phyloP scores from a whole-genome alignment of 1,139 yeast species.

The Kurtzmaniella quercitrusa region DNA sequence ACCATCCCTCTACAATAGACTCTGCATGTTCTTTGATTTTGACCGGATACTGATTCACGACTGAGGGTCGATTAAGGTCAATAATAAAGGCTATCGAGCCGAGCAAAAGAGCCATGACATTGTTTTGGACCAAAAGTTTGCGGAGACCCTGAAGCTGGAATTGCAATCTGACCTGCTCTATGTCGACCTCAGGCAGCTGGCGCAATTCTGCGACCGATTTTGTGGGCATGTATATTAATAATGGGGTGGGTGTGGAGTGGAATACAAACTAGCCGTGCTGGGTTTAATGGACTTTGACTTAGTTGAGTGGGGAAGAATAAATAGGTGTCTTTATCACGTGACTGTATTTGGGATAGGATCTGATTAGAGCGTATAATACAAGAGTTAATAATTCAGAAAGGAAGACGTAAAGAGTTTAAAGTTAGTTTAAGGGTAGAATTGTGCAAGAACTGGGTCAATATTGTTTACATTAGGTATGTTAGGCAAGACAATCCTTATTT shows the following conservation, averaged over 20 bases:
- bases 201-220: constrained; percentile 1
- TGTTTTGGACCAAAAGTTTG: constrained; percentile 25
- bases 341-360: too few species aligned
- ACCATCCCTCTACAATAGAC: constrained; percentile 29
- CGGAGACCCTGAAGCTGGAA: constrained; percentile 30
- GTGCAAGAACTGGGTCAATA: too few species aligned
- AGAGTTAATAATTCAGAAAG: too few species aligned
- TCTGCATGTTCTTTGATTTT: not conserved
- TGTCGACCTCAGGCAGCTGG: constrained; percentile 24
- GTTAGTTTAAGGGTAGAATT: too few species aligned
- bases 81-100: constrained; percentile 23
- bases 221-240: constrained; percentile 1
- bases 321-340: too few species aligned
- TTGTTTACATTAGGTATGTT: too few species aligned
- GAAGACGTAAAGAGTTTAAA: too few species aligned
- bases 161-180: constrained; percentile 44
- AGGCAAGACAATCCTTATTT: too few species aligned
- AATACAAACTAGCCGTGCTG: too few species aligned
- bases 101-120: constrained; percentile 33
- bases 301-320: too few species aligned
- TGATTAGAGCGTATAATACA: too few species aligned
- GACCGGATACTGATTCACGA: constrained; percentile 18
- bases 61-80: constrained; percentile 36
- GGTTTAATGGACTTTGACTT: too few species aligned
- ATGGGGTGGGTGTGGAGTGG: not conserved